Conservation (phyloP, 768 basidiomycete species). For the Roridomyces roridus region DNA sequence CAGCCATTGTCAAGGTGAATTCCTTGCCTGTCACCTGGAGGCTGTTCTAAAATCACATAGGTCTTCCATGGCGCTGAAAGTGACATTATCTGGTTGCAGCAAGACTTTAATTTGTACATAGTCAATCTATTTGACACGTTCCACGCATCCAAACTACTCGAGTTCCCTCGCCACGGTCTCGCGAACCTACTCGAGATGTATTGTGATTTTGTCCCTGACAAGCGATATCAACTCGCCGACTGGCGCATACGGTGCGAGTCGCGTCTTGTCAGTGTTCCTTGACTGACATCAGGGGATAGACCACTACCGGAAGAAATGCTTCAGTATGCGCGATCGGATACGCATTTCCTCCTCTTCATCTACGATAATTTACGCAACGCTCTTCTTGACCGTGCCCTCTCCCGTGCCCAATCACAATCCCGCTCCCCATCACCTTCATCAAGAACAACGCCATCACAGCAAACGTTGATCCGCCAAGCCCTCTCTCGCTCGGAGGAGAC, state of each 20-base stretch:
- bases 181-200: constrained; percentile 87
- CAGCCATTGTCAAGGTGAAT: constrained; percentile 81
- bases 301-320: constrained; percentile 91
- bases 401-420: constrained; percentile 45
- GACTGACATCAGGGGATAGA: constrained; percentile 33
- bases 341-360: constrained; percentile 92
- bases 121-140: constrained; percentile 98
- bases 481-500: constrained; percentile 80
- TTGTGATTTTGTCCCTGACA: constrained; percentile 90
- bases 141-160: constrained; percentile 89
- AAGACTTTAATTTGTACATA: constrained; percentile 92
- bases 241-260: constrained; percentile 85
- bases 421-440: constrained; percentile 39
- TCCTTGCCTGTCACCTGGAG: background rate
- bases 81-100: constrained; percentile 96
- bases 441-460: constrained; percentile 27
- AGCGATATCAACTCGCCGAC: constrained; percentile 95
- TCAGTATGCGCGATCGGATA: constrained; percentile 93
- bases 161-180: constrained; percentile 84
- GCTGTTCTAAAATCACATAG: constrained; percentile 42
- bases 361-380: constrained; percentile 91
- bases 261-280: background rate
- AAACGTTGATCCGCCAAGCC: constrained; percentile 63
- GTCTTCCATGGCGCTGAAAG: constrained; percentile 95
- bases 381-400: constrained; percentile 73